Evolutionary conservation across 1,139 yeast species (phyloP).

Genomic region (Magnusiomyces tetraspermus): DNA sequence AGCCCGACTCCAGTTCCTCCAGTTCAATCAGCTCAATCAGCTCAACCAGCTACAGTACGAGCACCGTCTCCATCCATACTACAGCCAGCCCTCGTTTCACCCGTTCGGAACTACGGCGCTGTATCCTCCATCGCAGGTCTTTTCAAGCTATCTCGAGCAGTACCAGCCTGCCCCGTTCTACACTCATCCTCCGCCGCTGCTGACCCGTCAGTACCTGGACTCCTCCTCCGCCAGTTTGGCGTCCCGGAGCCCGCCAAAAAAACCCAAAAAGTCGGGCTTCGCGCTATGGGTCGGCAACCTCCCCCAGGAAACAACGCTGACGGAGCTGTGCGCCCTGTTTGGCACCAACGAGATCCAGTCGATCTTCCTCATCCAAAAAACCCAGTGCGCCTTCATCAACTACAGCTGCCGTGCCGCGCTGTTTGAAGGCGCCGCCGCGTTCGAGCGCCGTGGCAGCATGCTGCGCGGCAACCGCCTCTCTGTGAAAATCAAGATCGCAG

Average conservation of each 20-base stretch:
- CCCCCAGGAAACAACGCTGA: slow-evolving; percentile 29
- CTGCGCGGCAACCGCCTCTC: slow-evolving; percentile 30
- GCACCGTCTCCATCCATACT: no score
- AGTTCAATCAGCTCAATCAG: no score
- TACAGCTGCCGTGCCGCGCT: slow-evolving; percentile 27
- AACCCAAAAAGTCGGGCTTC: slow-evolving; percentile 33
- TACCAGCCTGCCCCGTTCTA: no score
- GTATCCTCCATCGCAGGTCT: no score
- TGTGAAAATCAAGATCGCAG: slow-evolving; percentile 19
- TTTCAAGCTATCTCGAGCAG: no score
- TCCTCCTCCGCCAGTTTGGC: no score
- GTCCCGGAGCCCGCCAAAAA: slow-evolving; percentile 28
- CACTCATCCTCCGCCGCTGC: no score
- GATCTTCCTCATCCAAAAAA: slow-evolving; percentile 33
- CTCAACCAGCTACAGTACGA: no score
- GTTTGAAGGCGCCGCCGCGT: slow-evolving; percentile 25
- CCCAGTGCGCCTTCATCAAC: slow-evolving; percentile 37
- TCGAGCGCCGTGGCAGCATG: slow-evolving; percentile 25
- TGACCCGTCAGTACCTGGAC: no score
- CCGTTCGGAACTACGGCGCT: no score
- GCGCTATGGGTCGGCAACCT: slow-evolving; percentile 38
- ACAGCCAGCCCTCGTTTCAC: no score
- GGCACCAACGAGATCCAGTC: slow-evolving; percentile 33
- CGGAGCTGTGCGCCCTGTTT: slow-evolving; percentile 31
- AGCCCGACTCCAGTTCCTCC: no score